Evolutionary conservation across 192 early-diverging fungal genomes (phyloP).

Genomic region (Chytriomyces sp.): DNA sequence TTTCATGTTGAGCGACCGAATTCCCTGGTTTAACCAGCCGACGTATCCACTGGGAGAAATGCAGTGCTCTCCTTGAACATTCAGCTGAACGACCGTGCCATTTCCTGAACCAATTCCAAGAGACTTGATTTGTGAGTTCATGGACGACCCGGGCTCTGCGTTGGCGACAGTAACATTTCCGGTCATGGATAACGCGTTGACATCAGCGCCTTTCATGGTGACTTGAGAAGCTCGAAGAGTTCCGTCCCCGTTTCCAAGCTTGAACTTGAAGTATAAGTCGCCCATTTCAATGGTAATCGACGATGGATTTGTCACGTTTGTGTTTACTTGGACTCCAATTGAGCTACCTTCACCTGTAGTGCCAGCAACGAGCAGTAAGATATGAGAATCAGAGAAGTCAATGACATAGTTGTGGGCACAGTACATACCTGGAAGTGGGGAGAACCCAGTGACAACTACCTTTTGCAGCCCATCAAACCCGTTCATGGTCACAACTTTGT

Average conservation of each 20-base stretch:
- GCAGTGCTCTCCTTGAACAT: conserved; percentile 19
- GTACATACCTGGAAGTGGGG: background rate
- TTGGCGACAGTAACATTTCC: conserved; percentile 4
- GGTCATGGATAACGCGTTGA: conserved; percentile 7
- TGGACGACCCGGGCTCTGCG: background rate
- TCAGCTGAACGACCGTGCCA: background rate
- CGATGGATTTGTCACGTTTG: conserved; percentile 14
- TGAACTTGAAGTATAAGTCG: conserved; percentile 13
- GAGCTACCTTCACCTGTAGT: background rate
- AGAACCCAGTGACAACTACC: conserved; percentile 31
- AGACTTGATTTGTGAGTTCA: conserved; percentile 1
- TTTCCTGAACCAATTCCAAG: background rate
- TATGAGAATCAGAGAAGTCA: too few relatives aligned
- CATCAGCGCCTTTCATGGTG: conserved; percentile 9
- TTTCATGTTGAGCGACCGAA: conserved; percentile 14
- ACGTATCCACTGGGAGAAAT: conserved; percentile 9
- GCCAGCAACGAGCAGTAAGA: too few relatives aligned
- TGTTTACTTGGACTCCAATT: background rate
- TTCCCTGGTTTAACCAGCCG: conserved; percentile 22
- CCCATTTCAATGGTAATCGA: conserved; percentile 29
- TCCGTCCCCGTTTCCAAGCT: conserved; percentile 21
- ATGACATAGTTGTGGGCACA: too few relatives aligned
- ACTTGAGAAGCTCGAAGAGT: background rate
- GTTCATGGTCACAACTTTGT: conserved; percentile 39
- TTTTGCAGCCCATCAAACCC: conserved; percentile 39